Base-by-base conservation (phyloP, 257 asterid genomes). In the Paulownia fortunei region DNA sequence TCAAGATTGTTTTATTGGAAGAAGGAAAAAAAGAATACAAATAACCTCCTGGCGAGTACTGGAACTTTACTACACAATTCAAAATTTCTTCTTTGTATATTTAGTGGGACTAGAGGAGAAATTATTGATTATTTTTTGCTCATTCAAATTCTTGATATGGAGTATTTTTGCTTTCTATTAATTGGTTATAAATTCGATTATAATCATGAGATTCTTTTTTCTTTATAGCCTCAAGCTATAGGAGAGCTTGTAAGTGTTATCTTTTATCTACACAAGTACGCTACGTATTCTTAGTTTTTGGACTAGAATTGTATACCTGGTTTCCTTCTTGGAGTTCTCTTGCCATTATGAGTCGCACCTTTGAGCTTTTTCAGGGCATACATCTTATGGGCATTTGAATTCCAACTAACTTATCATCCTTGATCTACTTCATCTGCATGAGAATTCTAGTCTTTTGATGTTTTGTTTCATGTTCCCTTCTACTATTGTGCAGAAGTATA, bases 241-340 rank as follows among this genome's bases (percentile, higher is more conserved):
- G 51, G 32, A 6, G 26, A 54, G 49, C 26, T 77, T 39, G 55
- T n/a, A 69, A 34, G 26, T 47, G 42, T 24, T 13, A 34, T 81
- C 55, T 26, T 41, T 59, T 67, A 72, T 82, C 61, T 30, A 47
- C 80, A 72, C 21, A 9, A 39, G 13, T 60, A 5, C 34, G 74
- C 47, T 63, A 34, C 36, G 39, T 26, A 24, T 70, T 77, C 54
- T 42, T 47, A 18, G 19, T 67, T 44, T 7, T 30, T 78, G 75
- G 70, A 67, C 27, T 16, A 46, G 37, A 51, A 47, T 56, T 60
- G 5, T 36, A 55, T 39, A 23, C 2, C 49, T 56, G 6, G 21
- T 72, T 19, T 24, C 58, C 55, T 54, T 74, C 68, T 6, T 2
- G 15, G 5, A 13, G 64, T 54, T 24, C 54, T 74, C 52, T 69